Evolutionary conservation across 345 rosid genomes (phyloP), one percentile per base, ranked within the genome.

Genomic region (Abelmoschus esculentus): DNA sequence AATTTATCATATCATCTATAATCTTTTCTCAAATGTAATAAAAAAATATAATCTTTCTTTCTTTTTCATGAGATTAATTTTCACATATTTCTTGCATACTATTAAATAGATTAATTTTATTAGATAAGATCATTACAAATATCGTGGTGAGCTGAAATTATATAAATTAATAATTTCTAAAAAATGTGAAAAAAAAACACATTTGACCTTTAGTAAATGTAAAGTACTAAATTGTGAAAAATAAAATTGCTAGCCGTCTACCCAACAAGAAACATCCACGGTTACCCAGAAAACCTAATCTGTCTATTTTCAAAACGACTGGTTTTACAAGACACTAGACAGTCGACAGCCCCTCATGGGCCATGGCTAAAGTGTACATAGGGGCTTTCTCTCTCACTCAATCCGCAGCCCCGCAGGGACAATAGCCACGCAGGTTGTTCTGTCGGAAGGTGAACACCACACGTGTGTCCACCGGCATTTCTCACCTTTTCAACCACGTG

Each of bases 251-350:
- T 59, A 29, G 70, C 75, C 73, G 73, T 70, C 70, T 28, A 49
- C 73, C 77, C 79, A 80, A 50, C 75, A 72, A 58, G 56, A 55
- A 70, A 73, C 74, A 64, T 57, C 71, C 73, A 70, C 71, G 75
- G 36, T 53, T 17, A 60, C 59, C 19, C 15, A 26, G 18, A 49
- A 29, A 15, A n/a, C 70, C 29, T 52, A n/a, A 52, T 6, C 3
- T 52, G 56, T 1, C 56, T 9, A n/a, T n/a, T 17, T 7, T 8
- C 42, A 38, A 38, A 52, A 17, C 0, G 6, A 3, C 10, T 17
- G 42, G 42, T 52, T 17, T 52, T 52, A 52, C 5, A 22, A 22
- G 26, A 22, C 26, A 22, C 26, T 22, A 22, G 26, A 22, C 26
- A 22, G 26, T 49, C 4, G 17, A 14, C 17, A 49, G 2, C 0